Percentiles rank a stretch among this genome's conserved stretches.
These are phyloP conservation scores for Paralagenidium karlingii DNA, from an alignment of 352 stramenopile genomes.

Conservation along the genomic window DNA sequence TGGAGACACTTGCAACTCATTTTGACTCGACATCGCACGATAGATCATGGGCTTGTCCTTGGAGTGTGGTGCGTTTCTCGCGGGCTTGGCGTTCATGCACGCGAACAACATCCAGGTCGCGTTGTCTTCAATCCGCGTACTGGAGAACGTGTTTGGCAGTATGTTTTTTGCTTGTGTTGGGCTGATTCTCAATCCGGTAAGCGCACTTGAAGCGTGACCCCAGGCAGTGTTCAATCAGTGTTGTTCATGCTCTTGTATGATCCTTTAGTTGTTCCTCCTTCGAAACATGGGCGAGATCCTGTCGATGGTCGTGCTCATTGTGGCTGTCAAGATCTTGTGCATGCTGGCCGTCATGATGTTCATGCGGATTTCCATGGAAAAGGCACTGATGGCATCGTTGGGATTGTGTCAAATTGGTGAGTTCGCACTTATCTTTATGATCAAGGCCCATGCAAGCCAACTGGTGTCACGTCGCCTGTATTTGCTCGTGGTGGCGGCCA, in stretches of 20 bases:
- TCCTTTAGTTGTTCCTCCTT: conserved; percentile 56
- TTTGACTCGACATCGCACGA: not conserved
- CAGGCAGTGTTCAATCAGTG: not conserved
- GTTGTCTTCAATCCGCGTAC: conserved; percentile 75
- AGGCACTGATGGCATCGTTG: conserved; percentile 56
- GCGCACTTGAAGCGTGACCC: not conserved
- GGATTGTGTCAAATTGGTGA: conserved; percentile 77
- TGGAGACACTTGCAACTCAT: not conserved
- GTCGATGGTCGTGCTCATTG: conserved; percentile 70
- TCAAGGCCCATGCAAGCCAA: conserved; percentile 75
- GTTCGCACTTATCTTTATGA: conserved; percentile 83
- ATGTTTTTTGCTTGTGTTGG: conserved; percentile 85
- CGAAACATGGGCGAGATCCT: conserved; percentile 68
- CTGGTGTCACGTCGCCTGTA: conserved; percentile 75
- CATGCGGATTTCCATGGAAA: conserved; percentile 57
- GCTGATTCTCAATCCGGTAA: conserved; percentile 79
- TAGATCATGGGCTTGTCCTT: conserved; percentile 70
- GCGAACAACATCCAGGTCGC: conserved; percentile 30
- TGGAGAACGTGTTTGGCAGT: conserved; percentile 80
- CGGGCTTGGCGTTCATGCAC: conserved; percentile 66
- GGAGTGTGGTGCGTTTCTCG: conserved; percentile 73
- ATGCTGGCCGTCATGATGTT: conserved; percentile 74
- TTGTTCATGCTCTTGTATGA: not conserved
- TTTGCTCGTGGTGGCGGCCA: conserved; percentile 67
- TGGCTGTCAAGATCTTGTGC: conserved; percentile 60